Conservation (phyloP, 805 yeast genomes). For the Pachysolen tannophilus region DNA sequence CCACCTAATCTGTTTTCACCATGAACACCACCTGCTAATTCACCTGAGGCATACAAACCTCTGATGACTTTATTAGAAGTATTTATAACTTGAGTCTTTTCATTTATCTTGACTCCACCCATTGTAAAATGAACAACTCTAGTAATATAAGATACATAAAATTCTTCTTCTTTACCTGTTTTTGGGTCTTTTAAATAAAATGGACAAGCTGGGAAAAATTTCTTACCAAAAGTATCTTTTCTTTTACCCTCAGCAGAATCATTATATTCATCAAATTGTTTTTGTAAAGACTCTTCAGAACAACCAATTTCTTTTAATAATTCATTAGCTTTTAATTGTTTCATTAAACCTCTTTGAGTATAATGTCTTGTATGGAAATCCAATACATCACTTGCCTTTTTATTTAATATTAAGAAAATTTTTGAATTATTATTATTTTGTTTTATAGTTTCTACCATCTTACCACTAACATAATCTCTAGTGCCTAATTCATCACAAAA, state of each 20-base stretch:
- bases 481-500: conserved; percentile 56
- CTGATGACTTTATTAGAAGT: conserved; percentile 22
- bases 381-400: conserved; percentile 35
- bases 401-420: conserved; percentile 42
- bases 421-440: conserved; percentile 17
- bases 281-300: conserved; percentile 19
- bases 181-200: conserved; percentile 18
- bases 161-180: conserved; percentile 22
- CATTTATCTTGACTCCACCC: conserved; percentile 58
- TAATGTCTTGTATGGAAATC: conserved; percentile 50
- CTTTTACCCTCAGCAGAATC: conserved; percentile 29
- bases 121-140: conserved; percentile 58
- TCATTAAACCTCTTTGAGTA: conserved; percentile 47
- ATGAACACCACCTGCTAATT: conserved; percentile 62
- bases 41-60: conserved; percentile 58
- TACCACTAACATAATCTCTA: conserved; percentile 52
- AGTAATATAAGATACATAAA: conserved; percentile 46
- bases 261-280: conserved; percentile 33
- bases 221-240: conserved; percentile 34
- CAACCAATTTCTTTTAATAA: conserved; percentile 33
- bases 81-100: conserved; percentile 31
- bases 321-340: conserved; percentile 33
- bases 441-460: conserved; percentile 35
- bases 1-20: conserved; percentile 59
- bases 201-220: conserved; percentile 41